Conservation (phyloP, 1,284 basidiomycete genomes). For the Melampsora larici-populina region DNA sequence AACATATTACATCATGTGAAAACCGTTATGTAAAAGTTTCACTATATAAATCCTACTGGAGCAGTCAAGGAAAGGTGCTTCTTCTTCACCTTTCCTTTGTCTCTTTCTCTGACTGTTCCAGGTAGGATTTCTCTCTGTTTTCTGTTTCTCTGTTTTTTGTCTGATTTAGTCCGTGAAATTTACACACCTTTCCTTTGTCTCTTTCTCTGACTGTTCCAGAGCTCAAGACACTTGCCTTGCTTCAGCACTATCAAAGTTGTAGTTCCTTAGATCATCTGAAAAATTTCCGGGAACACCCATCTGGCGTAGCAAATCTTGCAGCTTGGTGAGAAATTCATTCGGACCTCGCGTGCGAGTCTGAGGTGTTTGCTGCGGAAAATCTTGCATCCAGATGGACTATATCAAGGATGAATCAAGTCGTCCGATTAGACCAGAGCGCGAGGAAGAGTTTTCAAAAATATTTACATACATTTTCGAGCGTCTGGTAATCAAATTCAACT, state of each 20-base stretch:
- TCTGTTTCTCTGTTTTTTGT: no score
- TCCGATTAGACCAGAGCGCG: not conserved
- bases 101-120: no score
- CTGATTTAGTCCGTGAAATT: no score
- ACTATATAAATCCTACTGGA: no score
- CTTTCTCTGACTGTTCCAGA: no score
- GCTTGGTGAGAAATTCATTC: conserved; percentile 8
- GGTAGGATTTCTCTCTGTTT: no score
- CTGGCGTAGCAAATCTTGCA: conserved; percentile 14
- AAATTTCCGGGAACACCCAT: conserved; percentile 34
- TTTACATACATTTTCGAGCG: conserved; percentile 29
- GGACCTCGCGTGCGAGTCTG: not conserved
- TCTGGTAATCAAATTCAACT: conserved; percentile 29
- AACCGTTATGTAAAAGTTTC: no score
- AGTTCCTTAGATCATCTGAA: conserved; percentile 7
- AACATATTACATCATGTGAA: no score
- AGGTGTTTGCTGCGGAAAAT: conserved; percentile 12
- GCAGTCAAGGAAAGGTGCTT: no score
- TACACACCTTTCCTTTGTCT: no score
- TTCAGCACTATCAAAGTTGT: conserved; percentile 30
- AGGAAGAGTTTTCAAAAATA: not conserved
- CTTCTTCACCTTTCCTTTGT: no score
- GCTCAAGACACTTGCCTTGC: conserved; percentile 23
- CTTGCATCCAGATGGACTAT: conserved; percentile 41
- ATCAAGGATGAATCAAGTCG: not conserved